Evolutionary conservation across 2,329 filamentous ascomycete genomes (phyloP), one percentile per base, ranked within the genome.

Genomic region (Botryotinia narcissicola): DNA sequence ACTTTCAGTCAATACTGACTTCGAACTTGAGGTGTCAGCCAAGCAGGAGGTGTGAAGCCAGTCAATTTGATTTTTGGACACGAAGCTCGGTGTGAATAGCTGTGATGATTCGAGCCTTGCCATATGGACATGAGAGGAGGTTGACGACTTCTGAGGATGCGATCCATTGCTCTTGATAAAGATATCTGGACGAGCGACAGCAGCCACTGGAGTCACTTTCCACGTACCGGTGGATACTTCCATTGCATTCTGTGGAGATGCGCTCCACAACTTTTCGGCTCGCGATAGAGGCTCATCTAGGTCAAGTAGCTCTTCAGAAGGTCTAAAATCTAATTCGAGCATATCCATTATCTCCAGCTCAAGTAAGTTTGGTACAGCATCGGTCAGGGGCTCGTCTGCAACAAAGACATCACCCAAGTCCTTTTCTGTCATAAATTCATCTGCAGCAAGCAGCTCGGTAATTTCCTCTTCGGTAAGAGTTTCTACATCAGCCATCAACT

Each of bases 11-110:
- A 42, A 35, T 46, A 22, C 48, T 16, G 63, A 3, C 10, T 8
- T 48, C 32, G 57, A 40, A 22, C 18, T 44, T 61, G 35, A 44
- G 18, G 6, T 29, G 6, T 32, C 20, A 37, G 22, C 8, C 20
- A 22, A 63, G 29, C 29, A 71, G 8, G 73, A 75, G 22, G 73
- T 71, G 16, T 40, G 35, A 37, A 71, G 69, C 69, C 69, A 71
- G 44, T 64, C 18, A 14, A 51, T 35, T 37, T 44, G n/a, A 9
- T 4, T 25, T 29, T 71, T 32, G 10, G 25, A 32, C 32, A 20
- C 35, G 18, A 29, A 57, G 35, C 44, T 40, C 18, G 46, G 37
- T 6, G 35, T 18, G 22, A 67, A 72, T 7, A 67, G 61, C 32
- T 72, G 22, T 22, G 18, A 54, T 29, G 70, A 72, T 25, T 72